Conservation (phyloP, 1,284 basidiomycete genomes). For the Apiotrichum veenhuisii region DNA sequence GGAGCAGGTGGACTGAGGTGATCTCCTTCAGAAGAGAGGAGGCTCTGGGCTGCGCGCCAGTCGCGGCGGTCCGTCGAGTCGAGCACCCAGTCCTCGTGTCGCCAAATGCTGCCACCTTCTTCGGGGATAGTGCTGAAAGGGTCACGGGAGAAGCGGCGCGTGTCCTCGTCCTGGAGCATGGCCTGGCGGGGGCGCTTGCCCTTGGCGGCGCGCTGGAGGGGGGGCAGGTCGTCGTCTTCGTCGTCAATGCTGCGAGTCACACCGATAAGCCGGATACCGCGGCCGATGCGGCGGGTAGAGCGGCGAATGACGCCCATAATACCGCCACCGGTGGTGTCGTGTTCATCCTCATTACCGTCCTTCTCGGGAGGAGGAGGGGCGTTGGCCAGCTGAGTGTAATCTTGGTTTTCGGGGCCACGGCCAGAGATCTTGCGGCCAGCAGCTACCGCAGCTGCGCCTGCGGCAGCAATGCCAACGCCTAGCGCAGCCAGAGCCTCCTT, state of each 20-base stretch:
- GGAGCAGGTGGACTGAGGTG: not conserved
- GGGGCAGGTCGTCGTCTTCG: slow-evolving; percentile 1
- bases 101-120: not conserved
- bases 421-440: slow-evolving; percentile 2
- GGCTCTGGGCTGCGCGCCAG: not conserved
- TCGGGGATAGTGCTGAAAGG: not conserved
- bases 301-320: slow-evolving; percentile 16
- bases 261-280: slow-evolving; percentile 34
- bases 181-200: slow-evolving; percentile 18
- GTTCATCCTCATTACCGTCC: not conserved
- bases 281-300: slow-evolving; percentile 25
- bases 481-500: slow-evolving; percentile 1
- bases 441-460: not conserved
- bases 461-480: not conserved
- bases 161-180: slow-evolving; percentile 43
- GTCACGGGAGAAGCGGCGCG: slow-evolving; percentile 13
- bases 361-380: not conserved
- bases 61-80: not conserved
- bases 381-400: slow-evolving; percentile 1
- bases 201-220: not conserved
- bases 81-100: not conserved
- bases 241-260: slow-evolving; percentile 5
- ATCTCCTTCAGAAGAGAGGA: not conserved
- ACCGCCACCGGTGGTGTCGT: not conserved
- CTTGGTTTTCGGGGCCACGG: not conserved